Evolutionary conservation across 257 asterid species (phyloP).

Genomic region (Primulina huaijiensis): DNA sequence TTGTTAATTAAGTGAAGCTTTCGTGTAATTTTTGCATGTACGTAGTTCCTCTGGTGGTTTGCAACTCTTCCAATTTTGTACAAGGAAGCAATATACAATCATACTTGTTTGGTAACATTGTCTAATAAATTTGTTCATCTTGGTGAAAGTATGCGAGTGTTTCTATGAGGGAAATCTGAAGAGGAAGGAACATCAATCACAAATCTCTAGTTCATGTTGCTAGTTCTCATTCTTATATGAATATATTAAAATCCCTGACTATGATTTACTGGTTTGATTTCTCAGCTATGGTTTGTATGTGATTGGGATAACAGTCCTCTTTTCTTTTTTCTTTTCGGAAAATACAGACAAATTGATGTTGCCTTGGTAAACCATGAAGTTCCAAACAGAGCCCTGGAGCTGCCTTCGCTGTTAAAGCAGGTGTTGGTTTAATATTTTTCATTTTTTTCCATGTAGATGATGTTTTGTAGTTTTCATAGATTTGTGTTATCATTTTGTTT

Average conservation of each 20-base stretch:
- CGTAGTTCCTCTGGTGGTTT: not conserved
- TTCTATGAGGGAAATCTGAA: not conserved
- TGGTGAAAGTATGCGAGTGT: not conserved
- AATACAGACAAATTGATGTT: slow-evolving; percentile 78
- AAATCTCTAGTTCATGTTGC: not conserved
- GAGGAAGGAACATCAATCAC: not conserved
- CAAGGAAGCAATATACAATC: not conserved
- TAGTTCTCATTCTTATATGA: not conserved
- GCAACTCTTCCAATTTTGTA: not conserved
- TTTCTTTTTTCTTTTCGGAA: not conserved
- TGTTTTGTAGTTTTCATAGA: not conserved
- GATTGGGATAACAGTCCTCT: not conserved
- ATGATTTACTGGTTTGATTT: not conserved
- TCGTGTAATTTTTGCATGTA: not conserved
- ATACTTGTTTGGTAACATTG: not conserved
- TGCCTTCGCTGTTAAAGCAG: slow-evolving; percentile 67
- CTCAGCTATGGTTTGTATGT: slow-evolving; percentile 1
- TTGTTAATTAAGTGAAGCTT: not conserved
- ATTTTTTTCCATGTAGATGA: not conserved
- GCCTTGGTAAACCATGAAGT: slow-evolving; percentile 58
- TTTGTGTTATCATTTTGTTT: not conserved
- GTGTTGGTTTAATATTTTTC: slow-evolving; percentile 33
- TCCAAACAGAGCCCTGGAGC: slow-evolving; percentile 48
- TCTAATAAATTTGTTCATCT: not conserved
- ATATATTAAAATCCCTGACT: slow-evolving; percentile 2